Percentiles rank a stretch among this genome's conserved stretches.
phyloP scores from a whole-genome alignment of 176 grass and related monocot species.

The Oryza glumipatula region DNA sequence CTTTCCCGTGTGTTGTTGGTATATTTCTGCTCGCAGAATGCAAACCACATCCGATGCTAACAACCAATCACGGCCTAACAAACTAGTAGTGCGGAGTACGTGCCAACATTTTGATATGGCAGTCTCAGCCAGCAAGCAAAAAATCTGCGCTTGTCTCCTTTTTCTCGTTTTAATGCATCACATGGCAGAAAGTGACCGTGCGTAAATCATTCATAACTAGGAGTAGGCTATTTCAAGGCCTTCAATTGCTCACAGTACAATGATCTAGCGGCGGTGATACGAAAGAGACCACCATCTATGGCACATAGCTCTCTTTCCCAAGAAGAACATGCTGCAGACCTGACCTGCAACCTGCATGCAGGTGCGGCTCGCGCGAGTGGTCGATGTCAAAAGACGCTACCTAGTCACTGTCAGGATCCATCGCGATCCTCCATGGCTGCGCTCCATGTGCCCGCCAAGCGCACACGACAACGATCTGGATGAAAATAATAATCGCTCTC shows the following conservation, averaged over 20 bases:
- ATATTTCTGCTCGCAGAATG: no score
- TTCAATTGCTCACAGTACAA: background rate
- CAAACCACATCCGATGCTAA: no score
- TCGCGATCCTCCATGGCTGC: slow-evolving; percentile 12
- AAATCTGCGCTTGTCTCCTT: background rate
- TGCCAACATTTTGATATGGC: no score
- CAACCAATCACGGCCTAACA: no score
- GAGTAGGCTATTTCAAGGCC: background rate
- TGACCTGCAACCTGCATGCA: background rate
- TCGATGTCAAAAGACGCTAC: background rate
- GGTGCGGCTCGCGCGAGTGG: background rate
- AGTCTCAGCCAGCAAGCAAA: background rate
- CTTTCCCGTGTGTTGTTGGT: no score
- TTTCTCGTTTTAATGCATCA: background rate
- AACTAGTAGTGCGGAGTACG: no score
- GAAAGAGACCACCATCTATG: background rate
- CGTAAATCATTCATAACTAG: background rate
- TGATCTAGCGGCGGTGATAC: background rate
- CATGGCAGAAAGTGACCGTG: background rate
- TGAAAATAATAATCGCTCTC: background rate
- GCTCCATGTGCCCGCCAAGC: background rate
- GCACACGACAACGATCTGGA: background rate
- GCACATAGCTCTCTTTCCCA: background rate
- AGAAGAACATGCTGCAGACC: background rate
- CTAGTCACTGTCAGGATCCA: slow-evolving; percentile 14